These are phyloP conservation scores for Pseudogymnoascus sp. DNA, from an alignment of 2,329 filamentous ascomycete genomes.

Conservation along the genomic window DNA sequence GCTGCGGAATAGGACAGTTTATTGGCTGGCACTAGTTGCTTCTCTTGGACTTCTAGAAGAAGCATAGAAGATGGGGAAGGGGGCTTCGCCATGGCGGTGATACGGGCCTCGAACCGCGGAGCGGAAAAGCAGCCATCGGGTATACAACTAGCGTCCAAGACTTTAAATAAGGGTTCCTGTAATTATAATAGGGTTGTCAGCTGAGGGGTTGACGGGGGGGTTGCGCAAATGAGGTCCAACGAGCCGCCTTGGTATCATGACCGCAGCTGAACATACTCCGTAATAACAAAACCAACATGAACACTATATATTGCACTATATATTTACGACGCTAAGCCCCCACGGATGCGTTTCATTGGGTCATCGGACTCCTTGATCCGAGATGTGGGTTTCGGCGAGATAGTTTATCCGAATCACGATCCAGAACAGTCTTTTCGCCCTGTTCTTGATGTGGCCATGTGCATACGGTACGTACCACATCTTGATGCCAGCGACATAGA, in stretches of 20 bases:
- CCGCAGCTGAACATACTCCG: background rate
- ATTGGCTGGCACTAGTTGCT: background rate
- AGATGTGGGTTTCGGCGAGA: background rate
- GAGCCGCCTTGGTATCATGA: background rate
- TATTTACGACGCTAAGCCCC: background rate
- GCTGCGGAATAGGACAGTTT: background rate
- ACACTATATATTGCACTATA: background rate
- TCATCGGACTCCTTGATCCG: background rate
- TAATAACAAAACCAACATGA: conserved; percentile 1
- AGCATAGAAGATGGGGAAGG: background rate
- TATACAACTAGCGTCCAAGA: background rate
- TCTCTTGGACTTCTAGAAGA: conserved; percentile 2
- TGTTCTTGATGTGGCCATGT: background rate
- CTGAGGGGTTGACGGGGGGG: background rate
- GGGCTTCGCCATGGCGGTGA: background rate
- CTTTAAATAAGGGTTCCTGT: background rate
- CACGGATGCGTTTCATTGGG: background rate
- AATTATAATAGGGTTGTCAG: background rate
- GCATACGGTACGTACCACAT: background rate
- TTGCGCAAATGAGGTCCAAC: background rate
- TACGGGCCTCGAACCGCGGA: background rate
- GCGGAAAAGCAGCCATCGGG: background rate
- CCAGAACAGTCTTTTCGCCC: background rate
- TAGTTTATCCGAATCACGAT: background rate
- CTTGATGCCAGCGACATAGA: background rate